Evolutionary conservation across 2,329 filamentous ascomycete genomes (phyloP), one percentile per base, ranked within the genome.

Genomic region (Penicillium sp.): DNA sequence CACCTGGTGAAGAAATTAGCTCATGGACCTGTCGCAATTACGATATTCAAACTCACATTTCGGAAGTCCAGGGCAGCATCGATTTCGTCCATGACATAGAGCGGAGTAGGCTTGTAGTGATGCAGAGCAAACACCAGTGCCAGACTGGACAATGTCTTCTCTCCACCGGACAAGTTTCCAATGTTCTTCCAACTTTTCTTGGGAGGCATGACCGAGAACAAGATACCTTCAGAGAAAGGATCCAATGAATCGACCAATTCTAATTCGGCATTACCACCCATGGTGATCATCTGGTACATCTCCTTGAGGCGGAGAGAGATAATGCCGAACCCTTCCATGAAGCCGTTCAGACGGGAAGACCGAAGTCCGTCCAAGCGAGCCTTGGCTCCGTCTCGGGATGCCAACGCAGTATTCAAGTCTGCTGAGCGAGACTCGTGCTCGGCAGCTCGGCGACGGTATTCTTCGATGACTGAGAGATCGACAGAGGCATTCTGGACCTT

Each of bases 111-210:
- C 79, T 96, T 96, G 76, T 97, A 99, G 71, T 97, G 93, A 75
- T 99, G 94, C 67, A 99, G 77, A 29, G 94, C 94, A 80, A 99
- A 99, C n/a, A 99, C 94, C 54, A 99, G 79, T 21, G 94, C 94
- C 75, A 99, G 77, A 75, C 89, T 93, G 63, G 90, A 94, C 58
- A 99, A 78, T 36, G 94, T 99, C 85, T 99, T 99, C 78, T 99
- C 94, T 60, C 94, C 94, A 80, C 94, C 94, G 31, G 89, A 93
- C 64, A 99, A 73, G 73, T 99, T 97, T 70, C 89, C 88, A 70
- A 99, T 99, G 72, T 97, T 99, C 83, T 97, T 99, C 95, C 95
- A 99, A 69, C 89, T 94, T 83, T 99, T 99, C 85, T 99, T 99
- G 11, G 94, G 94, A 47, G 94, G 95, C 94, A 99, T 99, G 62